These are phyloP conservation scores for Crithidia expoeki DNA, from an alignment of 208 protist species.

Conservation along the genomic window DNA sequence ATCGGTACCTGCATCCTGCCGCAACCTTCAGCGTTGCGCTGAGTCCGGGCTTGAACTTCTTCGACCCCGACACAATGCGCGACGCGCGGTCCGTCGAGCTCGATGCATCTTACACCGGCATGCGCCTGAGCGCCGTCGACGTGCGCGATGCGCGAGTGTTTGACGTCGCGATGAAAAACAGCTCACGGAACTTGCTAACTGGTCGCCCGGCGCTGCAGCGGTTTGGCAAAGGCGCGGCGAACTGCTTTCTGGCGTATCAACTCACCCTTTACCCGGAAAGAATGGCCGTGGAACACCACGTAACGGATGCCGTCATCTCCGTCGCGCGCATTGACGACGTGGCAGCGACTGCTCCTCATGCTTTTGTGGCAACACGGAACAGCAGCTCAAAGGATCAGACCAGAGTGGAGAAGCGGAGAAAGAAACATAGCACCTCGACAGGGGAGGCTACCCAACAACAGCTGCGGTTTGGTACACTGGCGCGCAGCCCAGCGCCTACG, in stretches of 20 bases:
- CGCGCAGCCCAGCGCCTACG: conserved; percentile 3
- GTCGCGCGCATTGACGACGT: conserved; percentile 17
- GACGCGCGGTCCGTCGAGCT: conserved; percentile 61
- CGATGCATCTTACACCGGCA: conserved; percentile 55
- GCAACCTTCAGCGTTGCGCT: conserved; percentile 67
- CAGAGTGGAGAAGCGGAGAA: conserved; percentile 19
- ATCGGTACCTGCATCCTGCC: conserved; percentile 80
- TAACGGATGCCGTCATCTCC: conserved; percentile 59
- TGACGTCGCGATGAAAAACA: conserved; percentile 78
- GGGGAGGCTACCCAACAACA: not conserved
- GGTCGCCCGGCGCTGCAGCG: conserved; percentile 74
- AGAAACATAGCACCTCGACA: conserved; percentile 5
- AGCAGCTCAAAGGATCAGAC: not conserved
- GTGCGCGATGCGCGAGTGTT: conserved; percentile 68
- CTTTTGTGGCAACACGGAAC: not conserved
- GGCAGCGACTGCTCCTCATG: not conserved
- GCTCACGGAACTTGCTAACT: conserved; percentile 66
- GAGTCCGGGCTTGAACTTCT: conserved; percentile 49
- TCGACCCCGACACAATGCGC: conserved; percentile 53
- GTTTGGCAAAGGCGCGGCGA: conserved; percentile 53
- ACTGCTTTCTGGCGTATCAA: conserved; percentile 76
- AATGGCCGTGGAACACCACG: conserved; percentile 64
- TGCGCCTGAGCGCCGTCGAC: conserved; percentile 75
- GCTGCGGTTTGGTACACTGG: conserved; percentile 16
- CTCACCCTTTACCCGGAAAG: conserved; percentile 74